Evolutionary conservation across 352 stramenopile genomes (phyloP).

Genomic region (Phytophthora pistaciae): DNA sequence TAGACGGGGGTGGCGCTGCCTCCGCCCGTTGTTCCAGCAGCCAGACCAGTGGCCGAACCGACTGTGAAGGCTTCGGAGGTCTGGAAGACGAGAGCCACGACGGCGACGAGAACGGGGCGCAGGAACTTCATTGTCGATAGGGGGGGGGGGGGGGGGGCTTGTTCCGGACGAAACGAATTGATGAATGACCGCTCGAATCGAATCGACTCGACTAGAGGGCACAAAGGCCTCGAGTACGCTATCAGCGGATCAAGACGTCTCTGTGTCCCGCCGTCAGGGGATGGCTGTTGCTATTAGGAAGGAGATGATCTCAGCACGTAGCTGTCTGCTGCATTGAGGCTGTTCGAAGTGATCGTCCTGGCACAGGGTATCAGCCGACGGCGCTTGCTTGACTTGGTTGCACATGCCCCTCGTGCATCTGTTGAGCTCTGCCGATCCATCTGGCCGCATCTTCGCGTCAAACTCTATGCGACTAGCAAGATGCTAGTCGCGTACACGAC

Average conservation of each 20-base stretch:
- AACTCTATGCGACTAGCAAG: constrained; percentile 30
- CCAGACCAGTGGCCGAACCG: constrained; percentile 37
- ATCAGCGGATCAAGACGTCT: background rate
- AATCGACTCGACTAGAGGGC: too few relatives aligned
- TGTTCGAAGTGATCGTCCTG: constrained; percentile 21
- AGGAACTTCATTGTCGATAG: constrained; percentile 31
- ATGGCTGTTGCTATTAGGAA: background rate
- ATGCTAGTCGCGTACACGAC: constrained; percentile 11
- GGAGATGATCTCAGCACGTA: background rate
- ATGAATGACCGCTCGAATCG: constrained; percentile 8
- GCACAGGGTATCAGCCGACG: constrained; percentile 7
- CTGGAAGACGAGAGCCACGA: constrained; percentile 27
- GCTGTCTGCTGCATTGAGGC: background rate
- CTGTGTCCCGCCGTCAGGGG: constrained; percentile 26
- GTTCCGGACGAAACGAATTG: constrained; percentile 14
- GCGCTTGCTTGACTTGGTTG: constrained; percentile 17
- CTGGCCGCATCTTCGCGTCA: constrained; percentile 8
- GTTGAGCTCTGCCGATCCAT: constrained; percentile 29
- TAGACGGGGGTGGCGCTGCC: constrained; percentile 41
- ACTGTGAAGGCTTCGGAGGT: constrained; percentile 30
- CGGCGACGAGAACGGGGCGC: constrained; percentile 28
- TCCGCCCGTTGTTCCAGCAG: constrained; percentile 44
- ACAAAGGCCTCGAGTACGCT: background rate
- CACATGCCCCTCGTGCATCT: constrained; percentile 19
- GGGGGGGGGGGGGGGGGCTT: constrained; percentile 2